A percentile compares a stretch with the other conserved stretches of the same genome.
Evolutionary conservation across 176 grass and related monocot genomes (phyloP).

Genomic region (Oryza glaberrima): DNA sequence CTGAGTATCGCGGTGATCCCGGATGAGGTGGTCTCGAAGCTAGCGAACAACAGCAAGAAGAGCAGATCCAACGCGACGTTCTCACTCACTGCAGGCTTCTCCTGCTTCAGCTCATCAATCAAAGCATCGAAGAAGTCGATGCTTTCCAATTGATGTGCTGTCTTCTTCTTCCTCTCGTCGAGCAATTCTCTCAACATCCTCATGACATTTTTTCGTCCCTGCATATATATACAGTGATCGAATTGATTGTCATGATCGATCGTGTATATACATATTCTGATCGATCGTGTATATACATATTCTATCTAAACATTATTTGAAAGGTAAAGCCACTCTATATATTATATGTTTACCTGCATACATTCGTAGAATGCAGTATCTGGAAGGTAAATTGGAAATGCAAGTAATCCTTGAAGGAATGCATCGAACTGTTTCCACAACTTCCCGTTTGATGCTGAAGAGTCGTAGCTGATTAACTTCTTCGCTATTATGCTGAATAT

Average conservation of each 20-base stretch:
- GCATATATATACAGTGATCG: not conserved
- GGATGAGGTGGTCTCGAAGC: constrained; percentile 62
- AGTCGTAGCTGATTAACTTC: constrained; percentile 63
- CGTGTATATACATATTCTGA: not conserved
- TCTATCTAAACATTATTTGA: no score
- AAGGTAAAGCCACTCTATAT: no score
- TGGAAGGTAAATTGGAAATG: constrained; percentile 54
- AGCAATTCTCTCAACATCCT: constrained; percentile 48
- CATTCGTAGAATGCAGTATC: constrained; percentile 57
- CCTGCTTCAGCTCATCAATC: constrained; percentile 47
- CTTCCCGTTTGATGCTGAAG: constrained; percentile 9
- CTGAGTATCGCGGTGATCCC: constrained; percentile 51
- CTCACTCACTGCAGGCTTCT: constrained; percentile 35
- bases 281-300: no score
- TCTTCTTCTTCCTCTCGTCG: constrained; percentile 22
- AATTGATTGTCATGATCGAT: not conserved
- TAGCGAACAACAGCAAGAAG: constrained; percentile 64
- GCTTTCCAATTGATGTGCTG: not conserved
- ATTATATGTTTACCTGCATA: constrained; percentile 38
- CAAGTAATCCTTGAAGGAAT: constrained; percentile 48
- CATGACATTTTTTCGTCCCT: constrained; percentile 51
- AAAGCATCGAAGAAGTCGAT: constrained; percentile 63
- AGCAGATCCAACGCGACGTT: constrained; percentile 46
- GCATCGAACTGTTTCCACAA: constrained; percentile 57
- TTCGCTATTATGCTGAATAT: constrained; percentile 61